Evolutionary conservation across 345 rosid species (phyloP).

Genomic region (Lumnitzera littorea): DNA sequence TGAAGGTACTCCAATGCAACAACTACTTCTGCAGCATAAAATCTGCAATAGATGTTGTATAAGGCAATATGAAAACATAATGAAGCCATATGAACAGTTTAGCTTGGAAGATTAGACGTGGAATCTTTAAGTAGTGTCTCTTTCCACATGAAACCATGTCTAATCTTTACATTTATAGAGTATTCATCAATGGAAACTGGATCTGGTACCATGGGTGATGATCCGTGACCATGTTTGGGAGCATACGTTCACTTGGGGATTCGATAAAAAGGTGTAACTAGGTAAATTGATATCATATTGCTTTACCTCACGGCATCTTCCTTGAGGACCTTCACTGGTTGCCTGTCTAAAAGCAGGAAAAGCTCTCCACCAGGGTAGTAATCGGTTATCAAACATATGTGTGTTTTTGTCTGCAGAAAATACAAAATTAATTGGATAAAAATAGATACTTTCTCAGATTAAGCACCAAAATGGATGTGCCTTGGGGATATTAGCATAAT

Average conservation of each 20-base stretch:
- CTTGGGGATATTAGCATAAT: too few species aligned
- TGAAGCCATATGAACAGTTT: neutral
- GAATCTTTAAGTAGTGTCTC: neutral
- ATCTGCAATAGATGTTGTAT: slow-evolving; percentile 29
- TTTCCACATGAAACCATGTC: too few species aligned
- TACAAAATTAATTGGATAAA: neutral
- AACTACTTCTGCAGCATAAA: slow-evolving; percentile 82
- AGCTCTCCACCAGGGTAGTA: slow-evolving; percentile 95
- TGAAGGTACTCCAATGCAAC: slow-evolving; percentile 95
- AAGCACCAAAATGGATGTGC: too few species aligned
- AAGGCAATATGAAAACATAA: too few species aligned
- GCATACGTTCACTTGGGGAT: neutral
- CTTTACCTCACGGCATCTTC: slow-evolving; percentile 87
- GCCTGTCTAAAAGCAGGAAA: slow-evolving; percentile 80
- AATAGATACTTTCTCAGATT: too few species aligned
- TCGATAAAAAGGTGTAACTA: neutral
- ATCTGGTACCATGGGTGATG: too few species aligned
- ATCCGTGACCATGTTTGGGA: neutral
- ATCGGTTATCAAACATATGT: slow-evolving; percentile 90
- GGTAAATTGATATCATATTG: too few species aligned
- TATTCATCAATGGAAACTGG: too few species aligned
- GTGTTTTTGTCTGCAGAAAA: slow-evolving; percentile 76
- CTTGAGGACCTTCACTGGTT: slow-evolving; percentile 73
- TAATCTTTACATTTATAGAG: too few species aligned
- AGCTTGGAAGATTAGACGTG: neutral